Evolutionary conservation across 2,329 filamentous ascomycete genomes (phyloP), one percentile per base, ranked within the genome.

Genomic region (Madurella fahalii): DNA sequence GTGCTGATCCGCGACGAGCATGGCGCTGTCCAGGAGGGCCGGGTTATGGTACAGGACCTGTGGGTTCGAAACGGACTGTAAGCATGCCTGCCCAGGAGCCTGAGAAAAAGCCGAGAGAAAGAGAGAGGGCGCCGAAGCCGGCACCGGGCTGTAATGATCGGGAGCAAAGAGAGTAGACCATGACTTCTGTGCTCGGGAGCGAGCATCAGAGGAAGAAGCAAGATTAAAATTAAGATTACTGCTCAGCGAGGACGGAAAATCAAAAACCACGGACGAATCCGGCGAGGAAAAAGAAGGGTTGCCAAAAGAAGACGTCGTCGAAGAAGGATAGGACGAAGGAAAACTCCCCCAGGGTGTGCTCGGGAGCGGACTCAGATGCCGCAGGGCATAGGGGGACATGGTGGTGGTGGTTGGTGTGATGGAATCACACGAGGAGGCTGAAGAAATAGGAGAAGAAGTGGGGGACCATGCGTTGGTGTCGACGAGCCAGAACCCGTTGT

Each of bases 401-500:
- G 56, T 44, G 40, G 47, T 50, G 39, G 61, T 52, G 51, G 54
- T 51, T 25, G 55, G 58, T 30, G 62, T 59, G 20, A 50, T 42
- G 5, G 58, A 58, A 40, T 57, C 64, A 57, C 56, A 51, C 16
- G 62, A 61, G 45, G 58, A 60, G 52, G 47, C 47, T 49, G 65
- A 61, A 45, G 60, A 59, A 45, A 58, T 50, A 54, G 67, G 64
- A 43, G 59, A 59, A 47, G 62, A 63, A 48, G 46, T 52, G 53
- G 62, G 60, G 30, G 64, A 68, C 71, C 62, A 68, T 59, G 59
- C 67, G 59, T 64, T 62, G 67, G 61, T 53, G 57, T 63, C 61
- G 60, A 68, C 54, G 66, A 64, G 63, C 61, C 62, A 69, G 60
- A 69, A 62, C 62, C 59, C 65, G 64, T 60, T 61, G 64, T 64